These are phyloP conservation scores for Allium fistulosum DNA, from an alignment of 106 monocot species.

Conservation along the genomic window DNA sequence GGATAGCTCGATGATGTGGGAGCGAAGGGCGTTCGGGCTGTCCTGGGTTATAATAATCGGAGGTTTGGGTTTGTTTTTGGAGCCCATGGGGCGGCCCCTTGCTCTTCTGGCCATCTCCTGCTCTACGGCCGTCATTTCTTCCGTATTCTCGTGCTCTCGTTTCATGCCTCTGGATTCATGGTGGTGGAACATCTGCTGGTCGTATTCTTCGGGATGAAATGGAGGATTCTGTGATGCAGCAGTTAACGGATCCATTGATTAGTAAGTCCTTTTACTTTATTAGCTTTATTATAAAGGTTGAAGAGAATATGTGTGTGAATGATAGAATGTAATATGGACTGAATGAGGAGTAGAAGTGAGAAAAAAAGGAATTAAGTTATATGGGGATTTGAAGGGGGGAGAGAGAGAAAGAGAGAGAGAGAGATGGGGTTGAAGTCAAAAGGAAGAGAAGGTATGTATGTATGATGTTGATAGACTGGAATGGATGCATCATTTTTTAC, in stretches of 20 bases:
- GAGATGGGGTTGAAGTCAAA: slow-evolving; percentile 3
- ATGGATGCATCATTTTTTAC: background rate
- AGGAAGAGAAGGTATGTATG: background rate
- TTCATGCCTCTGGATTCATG: slow-evolving; percentile 18
- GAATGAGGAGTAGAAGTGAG: background rate
- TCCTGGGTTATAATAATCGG: slow-evolving; percentile 64
- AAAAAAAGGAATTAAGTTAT: background rate
- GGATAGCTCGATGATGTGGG: slow-evolving; percentile 63
- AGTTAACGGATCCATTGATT: slow-evolving; percentile 42
- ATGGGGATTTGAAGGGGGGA: background rate
- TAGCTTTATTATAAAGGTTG: background rate
- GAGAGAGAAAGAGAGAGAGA: background rate
- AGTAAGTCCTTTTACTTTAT: background rate
- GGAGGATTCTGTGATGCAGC: slow-evolving; percentile 36
- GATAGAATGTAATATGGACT: background rate
- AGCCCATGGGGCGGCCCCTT: slow-evolving; percentile 50
- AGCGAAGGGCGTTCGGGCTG: slow-evolving; percentile 56
- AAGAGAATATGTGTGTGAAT: background rate
- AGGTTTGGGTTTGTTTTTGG: slow-evolving; percentile 71
- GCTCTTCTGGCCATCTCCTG: slow-evolving; percentile 28
- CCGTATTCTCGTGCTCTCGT: background rate
- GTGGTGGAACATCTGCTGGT: slow-evolving; percentile 7
- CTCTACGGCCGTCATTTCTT: background rate
- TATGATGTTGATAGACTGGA: background rate
- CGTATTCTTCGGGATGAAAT: slow-evolving; percentile 41